phyloP scores from a whole-genome alignment of 257 asterid genomes.

The Fraxinus pennsylvanica region DNA sequence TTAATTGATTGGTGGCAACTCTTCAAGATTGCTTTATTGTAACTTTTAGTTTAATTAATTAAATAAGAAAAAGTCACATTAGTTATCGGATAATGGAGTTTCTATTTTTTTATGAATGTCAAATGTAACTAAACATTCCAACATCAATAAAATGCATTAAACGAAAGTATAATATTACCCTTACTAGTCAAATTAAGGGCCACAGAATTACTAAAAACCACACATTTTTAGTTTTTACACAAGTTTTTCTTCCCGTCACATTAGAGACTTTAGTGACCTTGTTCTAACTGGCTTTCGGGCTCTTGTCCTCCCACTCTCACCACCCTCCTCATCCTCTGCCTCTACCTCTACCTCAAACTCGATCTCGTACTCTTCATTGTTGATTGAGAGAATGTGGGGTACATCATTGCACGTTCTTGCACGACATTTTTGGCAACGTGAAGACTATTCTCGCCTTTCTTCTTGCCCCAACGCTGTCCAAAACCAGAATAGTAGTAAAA shows the following conservation, averaged over 20 bases:
- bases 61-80: too few relatives aligned
- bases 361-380: constrained; percentile 17
- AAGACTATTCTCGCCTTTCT: neutral
- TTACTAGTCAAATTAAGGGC: too few relatives aligned
- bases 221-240: neutral
- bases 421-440: neutral
- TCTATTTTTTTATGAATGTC: too few relatives aligned
- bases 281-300: constrained; percentile 69
- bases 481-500: constrained; percentile 20
- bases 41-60: too few relatives aligned
- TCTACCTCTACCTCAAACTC: constrained; percentile 30
- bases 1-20: too few relatives aligned
- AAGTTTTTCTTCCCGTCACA: constrained; percentile 34
- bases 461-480: constrained; percentile 15
- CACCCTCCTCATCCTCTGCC: constrained; percentile 27
- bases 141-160: too few relatives aligned
- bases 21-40: too few relatives aligned
- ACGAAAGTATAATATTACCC: too few relatives aligned
- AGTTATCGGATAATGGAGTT: too few relatives aligned
- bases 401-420: constrained; percentile 2
- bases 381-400: neutral
- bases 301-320: constrained; percentile 38
- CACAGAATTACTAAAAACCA: too few relatives aligned
- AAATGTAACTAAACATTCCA: too few relatives aligned
- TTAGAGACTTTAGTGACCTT: constrained; percentile 68